Percentiles rank a stretch among this genome's conserved stretches.
phyloP scores from a whole-genome alignment of 257 asterid species.

The Salvia miltiorrhiza region DNA sequence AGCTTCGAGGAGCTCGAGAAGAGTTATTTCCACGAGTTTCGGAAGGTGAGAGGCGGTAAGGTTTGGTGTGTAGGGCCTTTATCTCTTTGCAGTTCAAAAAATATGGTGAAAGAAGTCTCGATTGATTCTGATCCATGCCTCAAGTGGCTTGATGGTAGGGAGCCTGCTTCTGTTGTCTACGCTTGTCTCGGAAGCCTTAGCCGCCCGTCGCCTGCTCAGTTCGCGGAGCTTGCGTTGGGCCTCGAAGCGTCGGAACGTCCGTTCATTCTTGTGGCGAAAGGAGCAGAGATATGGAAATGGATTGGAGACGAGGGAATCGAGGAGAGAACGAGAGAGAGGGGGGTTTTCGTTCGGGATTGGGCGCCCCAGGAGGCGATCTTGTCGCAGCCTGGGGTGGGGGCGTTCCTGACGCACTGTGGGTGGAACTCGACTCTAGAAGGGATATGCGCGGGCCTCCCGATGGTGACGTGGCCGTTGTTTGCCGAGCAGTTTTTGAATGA shows the following conservation, averaged over 20 bases:
- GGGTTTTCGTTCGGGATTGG: background rate
- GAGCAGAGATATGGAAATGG: background rate
- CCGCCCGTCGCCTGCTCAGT: too few species aligned
- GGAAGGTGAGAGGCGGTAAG: slow-evolving; percentile 31
- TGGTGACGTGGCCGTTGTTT: slow-evolving; percentile 6
- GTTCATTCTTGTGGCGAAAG: too few species aligned
- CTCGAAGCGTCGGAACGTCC: too few species aligned
- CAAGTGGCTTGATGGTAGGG: slow-evolving; percentile 37
- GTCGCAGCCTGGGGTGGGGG: background rate
- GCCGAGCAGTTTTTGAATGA: slow-evolving; percentile 13
- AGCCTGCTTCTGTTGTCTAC: too few species aligned
- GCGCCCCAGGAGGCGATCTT: background rate
- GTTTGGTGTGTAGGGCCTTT: slow-evolving; percentile 71
- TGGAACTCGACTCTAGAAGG: slow-evolving; percentile 15
- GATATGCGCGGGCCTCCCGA: background rate
- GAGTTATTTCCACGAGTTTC: too few species aligned
- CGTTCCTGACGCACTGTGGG: background rate
- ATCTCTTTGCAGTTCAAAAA: slow-evolving; percentile 31
- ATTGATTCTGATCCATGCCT: too few species aligned
- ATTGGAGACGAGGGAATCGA: background rate
- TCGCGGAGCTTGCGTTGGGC: too few species aligned
- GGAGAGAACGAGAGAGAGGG: background rate
- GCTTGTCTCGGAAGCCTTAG: too few species aligned
- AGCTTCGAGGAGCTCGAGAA: background rate
- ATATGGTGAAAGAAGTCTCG: slow-evolving; percentile 32